Conservation (phyloP, 148 eudicot species). For the Fallopia convolvulus region DNA sequence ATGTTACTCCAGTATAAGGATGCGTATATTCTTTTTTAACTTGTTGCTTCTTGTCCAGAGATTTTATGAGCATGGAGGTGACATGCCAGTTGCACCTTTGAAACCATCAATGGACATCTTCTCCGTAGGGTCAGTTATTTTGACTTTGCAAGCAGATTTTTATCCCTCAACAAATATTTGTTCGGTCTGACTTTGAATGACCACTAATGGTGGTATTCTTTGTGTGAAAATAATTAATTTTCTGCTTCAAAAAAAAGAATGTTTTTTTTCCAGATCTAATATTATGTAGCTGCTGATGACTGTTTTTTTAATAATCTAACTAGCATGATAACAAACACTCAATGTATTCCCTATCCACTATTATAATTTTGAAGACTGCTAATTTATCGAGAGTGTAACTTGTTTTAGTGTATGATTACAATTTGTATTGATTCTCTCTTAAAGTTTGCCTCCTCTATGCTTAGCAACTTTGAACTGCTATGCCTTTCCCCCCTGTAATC, state of each 20-base stretch:
- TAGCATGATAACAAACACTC: neutral
- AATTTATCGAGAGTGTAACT: neutral
- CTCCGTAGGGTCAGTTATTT: constrained; percentile 77
- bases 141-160: neutral
- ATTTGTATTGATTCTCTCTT: neutral
- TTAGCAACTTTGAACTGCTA: neutral
- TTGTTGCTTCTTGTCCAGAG: constrained; percentile 45
- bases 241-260: neutral
- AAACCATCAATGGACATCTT: constrained; percentile 96
- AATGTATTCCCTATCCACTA: neutral
- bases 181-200: neutral
- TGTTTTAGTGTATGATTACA: neutral
- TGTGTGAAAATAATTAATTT: neutral
- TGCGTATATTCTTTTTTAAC: neutral
- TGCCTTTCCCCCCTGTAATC: neutral
- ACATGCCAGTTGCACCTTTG: constrained; percentile 65
- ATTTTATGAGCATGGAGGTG: constrained; percentile 96
- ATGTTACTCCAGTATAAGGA: neutral
- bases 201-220: neutral
- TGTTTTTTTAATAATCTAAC: neutral
- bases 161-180: neutral
- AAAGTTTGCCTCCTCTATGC: neutral
- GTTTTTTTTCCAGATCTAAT: neutral
- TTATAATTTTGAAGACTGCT: neutral
- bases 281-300: neutral